Evolutionary conservation across 176 grass and related monocot genomes (phyloP), one percentile per base, ranked within the genome.

Genomic region (Musa schizocarpa): DNA sequence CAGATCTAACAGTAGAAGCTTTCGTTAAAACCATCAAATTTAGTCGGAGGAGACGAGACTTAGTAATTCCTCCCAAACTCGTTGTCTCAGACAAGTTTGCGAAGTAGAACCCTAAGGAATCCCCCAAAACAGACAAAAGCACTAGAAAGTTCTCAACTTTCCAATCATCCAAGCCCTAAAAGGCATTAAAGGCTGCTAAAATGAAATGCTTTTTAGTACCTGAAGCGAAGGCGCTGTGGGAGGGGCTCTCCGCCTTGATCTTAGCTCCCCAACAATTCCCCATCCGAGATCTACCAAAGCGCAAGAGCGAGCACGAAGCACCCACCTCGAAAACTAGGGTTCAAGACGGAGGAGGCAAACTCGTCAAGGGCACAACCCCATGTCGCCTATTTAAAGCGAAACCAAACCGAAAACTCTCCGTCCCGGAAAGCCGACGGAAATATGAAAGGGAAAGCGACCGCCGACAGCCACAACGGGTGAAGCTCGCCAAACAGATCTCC

Each of bases 231-330:
- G 76, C 57, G 56, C 29, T 58, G 69, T 82, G 79, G 7, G 73
- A 83, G 6, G 85, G 62, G 76, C 58, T 88, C n/a, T 92, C 83
- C 57, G 89, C 87, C 85, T 83, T 83, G 61, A 92, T 88, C 89
- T 83, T 92, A 74, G 89, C 75, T 75, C 83, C 89, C 77, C 80
- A 92, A 58, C 89, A 92, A 57, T 92, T 92, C 58, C 89, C 89
- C 89, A 92, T 91, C 34, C 29, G 19, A 70, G 68, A 70, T 50
- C 68, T 70, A 48, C 48, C 16, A 70, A 25, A 70, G 16, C 68
- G 19, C 68, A 50, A 51, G 68, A 7, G 9, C 17, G 43, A 49
- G 29, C 48, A 48, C 19, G 22, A 23, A 7, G 17, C 21, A 48
- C 68, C 34, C n/a, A 70, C 68, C 48, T 11, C 68, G 9, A 70